phyloP scores from a whole-genome alignment of 2,329 filamentous ascomycete genomes.

The Pseudogymnoascus sp. region DNA sequence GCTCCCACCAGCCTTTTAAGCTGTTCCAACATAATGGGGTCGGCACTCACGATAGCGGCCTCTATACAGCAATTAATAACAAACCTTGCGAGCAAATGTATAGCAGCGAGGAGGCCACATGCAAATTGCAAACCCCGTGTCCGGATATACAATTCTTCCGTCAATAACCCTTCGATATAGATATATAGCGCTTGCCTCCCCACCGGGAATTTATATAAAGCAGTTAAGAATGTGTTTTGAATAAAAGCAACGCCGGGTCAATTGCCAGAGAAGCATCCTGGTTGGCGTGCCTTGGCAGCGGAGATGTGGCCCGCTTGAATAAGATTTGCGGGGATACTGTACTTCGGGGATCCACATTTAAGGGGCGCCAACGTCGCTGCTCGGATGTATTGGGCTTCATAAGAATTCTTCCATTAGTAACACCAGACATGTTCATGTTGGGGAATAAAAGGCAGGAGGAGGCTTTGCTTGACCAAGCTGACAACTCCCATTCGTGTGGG shows the following conservation, averaged over 20 bases:
- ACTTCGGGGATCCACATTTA: neutral
- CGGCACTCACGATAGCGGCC: neutral
- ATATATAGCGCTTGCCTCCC: neutral
- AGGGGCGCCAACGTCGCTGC: neutral
- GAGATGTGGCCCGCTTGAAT: neutral
- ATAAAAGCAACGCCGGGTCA: neutral
- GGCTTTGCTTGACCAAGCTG: neutral
- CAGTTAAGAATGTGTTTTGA: neutral
- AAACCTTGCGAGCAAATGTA: neutral
- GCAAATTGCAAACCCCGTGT: neutral
- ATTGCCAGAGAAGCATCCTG: neutral
- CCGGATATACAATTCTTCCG: neutral
- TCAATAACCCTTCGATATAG: neutral
- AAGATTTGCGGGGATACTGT: neutral
- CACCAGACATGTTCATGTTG: neutral
- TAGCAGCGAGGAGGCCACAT: neutral
- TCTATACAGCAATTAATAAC: neutral
- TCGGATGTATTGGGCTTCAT: neutral
- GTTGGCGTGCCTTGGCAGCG: slow-evolving; percentile 2
- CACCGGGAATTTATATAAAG: neutral
- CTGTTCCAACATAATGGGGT: neutral
- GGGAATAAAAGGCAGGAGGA: neutral
- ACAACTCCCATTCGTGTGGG: neutral
- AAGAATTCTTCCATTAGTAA: neutral
- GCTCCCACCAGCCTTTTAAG: neutral